phyloP scores from a whole-genome alignment of 2,329 filamentous ascomycete species.

The Aspergillus oerlinghausenensis region DNA sequence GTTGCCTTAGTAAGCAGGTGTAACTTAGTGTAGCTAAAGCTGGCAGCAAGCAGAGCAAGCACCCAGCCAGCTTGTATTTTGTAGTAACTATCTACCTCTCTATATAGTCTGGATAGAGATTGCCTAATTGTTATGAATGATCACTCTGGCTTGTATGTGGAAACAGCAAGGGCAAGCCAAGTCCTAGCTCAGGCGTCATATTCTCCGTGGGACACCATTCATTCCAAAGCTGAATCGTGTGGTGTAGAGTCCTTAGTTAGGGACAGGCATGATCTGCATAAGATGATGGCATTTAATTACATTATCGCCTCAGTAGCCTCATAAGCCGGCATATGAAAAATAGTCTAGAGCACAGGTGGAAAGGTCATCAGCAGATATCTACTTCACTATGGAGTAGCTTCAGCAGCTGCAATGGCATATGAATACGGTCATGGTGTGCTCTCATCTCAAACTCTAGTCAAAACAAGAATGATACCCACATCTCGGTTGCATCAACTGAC shows the following conservation, averaged over 20 bases:
- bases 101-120: too few species aligned
- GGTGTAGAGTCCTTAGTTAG: too few species aligned
- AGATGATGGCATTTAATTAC: too few species aligned
- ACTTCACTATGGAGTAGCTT: too few species aligned
- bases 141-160: neutral
- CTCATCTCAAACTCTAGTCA: neutral
- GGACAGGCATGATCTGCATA: too few species aligned
- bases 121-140: neutral
- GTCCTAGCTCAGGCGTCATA: neutral
- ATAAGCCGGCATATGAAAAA: neutral
- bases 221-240: neutral
- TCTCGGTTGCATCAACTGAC: neutral
- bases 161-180: neutral
- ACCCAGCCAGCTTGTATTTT: too few species aligned
- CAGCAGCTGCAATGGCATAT: too few species aligned
- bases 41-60: too few species aligned
- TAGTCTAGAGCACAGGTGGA: neutral
- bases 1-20: too few species aligned
- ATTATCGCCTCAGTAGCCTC: too few species aligned
- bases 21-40: too few species aligned
- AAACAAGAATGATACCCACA: neutral
- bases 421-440: neutral
- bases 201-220: neutral
- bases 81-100: neutral
- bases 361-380: neutral